Evolutionary conservation across 75 land plant species (phyloP).

Genomic region (Chamaecyparis obtusa): DNA sequence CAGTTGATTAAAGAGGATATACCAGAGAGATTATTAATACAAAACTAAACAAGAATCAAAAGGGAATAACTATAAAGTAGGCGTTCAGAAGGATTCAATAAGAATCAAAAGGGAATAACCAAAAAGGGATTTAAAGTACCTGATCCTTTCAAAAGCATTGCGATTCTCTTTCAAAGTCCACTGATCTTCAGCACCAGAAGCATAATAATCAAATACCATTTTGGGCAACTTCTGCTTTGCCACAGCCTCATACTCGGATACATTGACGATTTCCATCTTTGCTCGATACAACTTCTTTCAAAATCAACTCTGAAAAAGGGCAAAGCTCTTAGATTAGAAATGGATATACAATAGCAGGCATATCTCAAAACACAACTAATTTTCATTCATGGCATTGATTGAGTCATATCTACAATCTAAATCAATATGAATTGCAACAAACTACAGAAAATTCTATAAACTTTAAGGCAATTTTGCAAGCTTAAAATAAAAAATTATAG

Average conservation of each 20-base stretch:
- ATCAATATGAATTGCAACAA: background rate
- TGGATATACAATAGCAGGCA: too few species aligned
- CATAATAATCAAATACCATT: conserved; percentile 91
- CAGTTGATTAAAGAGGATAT: too few species aligned
- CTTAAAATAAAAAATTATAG: background rate
- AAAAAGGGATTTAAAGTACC: background rate
- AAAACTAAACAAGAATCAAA: background rate
- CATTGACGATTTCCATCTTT: conserved; percentile 69
- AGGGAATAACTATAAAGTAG: background rate
- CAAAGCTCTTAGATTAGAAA: background rate
- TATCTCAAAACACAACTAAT: too few species aligned
- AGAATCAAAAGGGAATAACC: background rate
- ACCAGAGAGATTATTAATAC: too few species aligned
- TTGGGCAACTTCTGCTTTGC: conserved; percentile 89
- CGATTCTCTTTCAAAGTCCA: conserved; percentile 84
- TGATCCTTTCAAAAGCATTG: conserved; percentile 70
- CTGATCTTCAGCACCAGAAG: conserved; percentile 93
- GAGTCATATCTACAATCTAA: background rate
- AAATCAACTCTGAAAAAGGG: background rate
- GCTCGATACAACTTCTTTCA: background rate
- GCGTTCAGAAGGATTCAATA: background rate
- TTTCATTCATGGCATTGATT: background rate
- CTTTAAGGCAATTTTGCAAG: background rate
- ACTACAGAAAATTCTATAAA: background rate
- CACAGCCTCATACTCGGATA: conserved; percentile 73